These are phyloP conservation scores for Blastocystis sp. DNA, from an alignment of 352 stramenopile species.

Conservation along the genomic window DNA sequence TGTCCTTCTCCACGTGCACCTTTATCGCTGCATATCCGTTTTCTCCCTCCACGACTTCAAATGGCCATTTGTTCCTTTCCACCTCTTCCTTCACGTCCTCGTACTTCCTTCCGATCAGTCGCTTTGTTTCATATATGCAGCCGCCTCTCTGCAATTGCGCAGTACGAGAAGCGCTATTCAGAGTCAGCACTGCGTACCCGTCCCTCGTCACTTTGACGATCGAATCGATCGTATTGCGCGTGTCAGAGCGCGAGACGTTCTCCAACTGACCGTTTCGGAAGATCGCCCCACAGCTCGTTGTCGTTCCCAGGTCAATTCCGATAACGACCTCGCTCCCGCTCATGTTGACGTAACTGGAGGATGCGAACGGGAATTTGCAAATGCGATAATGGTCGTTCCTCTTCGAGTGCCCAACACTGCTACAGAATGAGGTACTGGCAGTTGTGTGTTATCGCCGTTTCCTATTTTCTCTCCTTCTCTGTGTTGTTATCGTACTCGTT, in stretches of 20 bases:
- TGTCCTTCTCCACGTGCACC: too few species aligned
- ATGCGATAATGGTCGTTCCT: too few species aligned
- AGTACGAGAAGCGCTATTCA: neutral
- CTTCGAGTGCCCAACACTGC: too few species aligned
- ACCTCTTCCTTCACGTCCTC: constrained; percentile 30
- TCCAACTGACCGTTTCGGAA: neutral
- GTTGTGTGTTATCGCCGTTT: too few species aligned
- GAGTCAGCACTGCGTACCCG: neutral
- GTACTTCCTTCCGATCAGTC: constrained; percentile 57
- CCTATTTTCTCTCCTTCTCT: too few species aligned
- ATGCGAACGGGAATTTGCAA: too few species aligned
- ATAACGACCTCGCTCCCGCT: neutral
- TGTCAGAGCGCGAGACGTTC: neutral
- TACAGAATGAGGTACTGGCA: too few species aligned
- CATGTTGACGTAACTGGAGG: too few species aligned
- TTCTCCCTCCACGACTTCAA: constrained; percentile 38
- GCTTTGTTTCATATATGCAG: constrained; percentile 45
- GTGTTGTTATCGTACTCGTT: too few species aligned
- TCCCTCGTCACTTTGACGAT: neutral
- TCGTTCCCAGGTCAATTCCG: constrained; percentile 60
- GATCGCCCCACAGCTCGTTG: constrained; percentile 23
- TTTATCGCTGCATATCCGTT: constrained; percentile 12
- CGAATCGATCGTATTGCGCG: constrained; percentile 1
- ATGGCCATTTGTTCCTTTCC: constrained; percentile 25
- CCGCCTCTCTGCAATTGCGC: neutral